phyloP scores from a whole-genome alignment of 768 basidiomycete species.

The Megacollybia marginata region DNA sequence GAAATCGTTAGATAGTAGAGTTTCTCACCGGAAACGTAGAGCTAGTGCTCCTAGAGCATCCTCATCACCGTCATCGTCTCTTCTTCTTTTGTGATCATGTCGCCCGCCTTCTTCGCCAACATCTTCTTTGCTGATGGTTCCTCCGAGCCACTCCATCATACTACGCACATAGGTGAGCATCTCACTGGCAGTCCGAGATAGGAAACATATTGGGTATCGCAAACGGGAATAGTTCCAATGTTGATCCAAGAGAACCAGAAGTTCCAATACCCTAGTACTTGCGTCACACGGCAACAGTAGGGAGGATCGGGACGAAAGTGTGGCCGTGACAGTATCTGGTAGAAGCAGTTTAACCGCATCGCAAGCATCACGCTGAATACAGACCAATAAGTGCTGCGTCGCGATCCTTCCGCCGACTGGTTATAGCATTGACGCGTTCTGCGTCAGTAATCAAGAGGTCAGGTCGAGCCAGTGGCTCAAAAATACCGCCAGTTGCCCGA shows the following conservation, averaged over 20 bases:
- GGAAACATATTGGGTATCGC: slow-evolving; percentile 86
- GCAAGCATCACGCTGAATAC: slow-evolving; percentile 2
- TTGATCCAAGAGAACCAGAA: slow-evolving; percentile 93
- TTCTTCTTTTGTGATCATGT: slow-evolving; percentile 42
- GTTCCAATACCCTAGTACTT: slow-evolving; percentile 89
- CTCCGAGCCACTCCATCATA: slow-evolving; percentile 99
- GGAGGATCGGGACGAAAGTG: slow-evolving; percentile 72
- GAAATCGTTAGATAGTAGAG: not conserved
- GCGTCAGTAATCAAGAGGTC: slow-evolving; percentile 94
- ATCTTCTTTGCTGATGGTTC: slow-evolving; percentile 88
- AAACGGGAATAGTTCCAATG: slow-evolving; percentile 91
- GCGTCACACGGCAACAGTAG: slow-evolving; percentile 90
- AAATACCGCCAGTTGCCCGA: slow-evolving; percentile 67
- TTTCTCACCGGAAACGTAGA: slow-evolving; percentile 71
- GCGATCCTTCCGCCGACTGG: slow-evolving; percentile 83
- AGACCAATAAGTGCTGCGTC: slow-evolving; percentile 83
- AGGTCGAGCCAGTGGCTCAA: slow-evolving; percentile 81
- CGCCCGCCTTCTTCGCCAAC: slow-evolving; percentile 69
- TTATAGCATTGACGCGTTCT: slow-evolving; percentile 73
- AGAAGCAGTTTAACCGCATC: not conserved
- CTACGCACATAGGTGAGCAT: slow-evolving; percentile 91
- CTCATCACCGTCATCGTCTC: slow-evolving; percentile 68
- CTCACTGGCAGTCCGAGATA: slow-evolving; percentile 85
- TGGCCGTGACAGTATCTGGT: slow-evolving; percentile 82
- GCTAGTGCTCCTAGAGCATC: slow-evolving; percentile 81